Evolutionary conservation across 495 filamentous ascomycete genomes (phyloP).

Genomic region (Hypoxylon lienhwacheense): DNA sequence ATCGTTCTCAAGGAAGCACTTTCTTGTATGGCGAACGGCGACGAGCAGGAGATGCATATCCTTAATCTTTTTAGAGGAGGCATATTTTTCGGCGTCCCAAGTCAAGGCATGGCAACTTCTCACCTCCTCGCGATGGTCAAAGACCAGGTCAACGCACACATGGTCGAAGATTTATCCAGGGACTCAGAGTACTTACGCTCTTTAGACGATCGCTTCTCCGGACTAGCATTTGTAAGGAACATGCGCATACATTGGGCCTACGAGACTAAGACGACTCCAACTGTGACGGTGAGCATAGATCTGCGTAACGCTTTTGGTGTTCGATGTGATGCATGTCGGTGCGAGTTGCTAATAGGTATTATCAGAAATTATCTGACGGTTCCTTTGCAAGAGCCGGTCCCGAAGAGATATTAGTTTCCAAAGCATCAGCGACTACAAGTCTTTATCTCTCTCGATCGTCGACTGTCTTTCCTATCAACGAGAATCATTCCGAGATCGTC

Average conservation of each 20-base stretch:
- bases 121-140: conserved; percentile 28
- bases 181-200: conserved; percentile 17
- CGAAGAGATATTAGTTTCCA: conserved; percentile 21
- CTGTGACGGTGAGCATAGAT: conserved; percentile 11
- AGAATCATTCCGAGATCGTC: conserved; percentile 28
- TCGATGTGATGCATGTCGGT: neutral
- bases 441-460: neutral
- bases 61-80: conserved; percentile 27
- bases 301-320: neutral
- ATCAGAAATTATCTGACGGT: neutral
- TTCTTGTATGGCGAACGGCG: conserved; percentile 16
- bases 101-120: conserved; percentile 31
- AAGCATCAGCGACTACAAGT: conserved; percentile 24
- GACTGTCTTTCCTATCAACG: conserved; percentile 19
- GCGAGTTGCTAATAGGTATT: neutral
- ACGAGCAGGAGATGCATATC: conserved; percentile 11
- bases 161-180: conserved; percentile 11
- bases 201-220: conserved; percentile 18
- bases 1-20: conserved; percentile 40
- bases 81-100: conserved; percentile 42
- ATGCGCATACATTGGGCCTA: conserved; percentile 22
- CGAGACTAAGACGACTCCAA: conserved; percentile 25
- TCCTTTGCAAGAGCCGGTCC: conserved; percentile 2
- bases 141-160: conserved; percentile 24
- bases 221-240: neutral